Percentiles rank a stretch among this genome's conserved stretches.
These are phyloP conservation scores for Lactarius sp. DNA, from an alignment of 768 basidiomycete species.

Conservation along the genomic window DNA sequence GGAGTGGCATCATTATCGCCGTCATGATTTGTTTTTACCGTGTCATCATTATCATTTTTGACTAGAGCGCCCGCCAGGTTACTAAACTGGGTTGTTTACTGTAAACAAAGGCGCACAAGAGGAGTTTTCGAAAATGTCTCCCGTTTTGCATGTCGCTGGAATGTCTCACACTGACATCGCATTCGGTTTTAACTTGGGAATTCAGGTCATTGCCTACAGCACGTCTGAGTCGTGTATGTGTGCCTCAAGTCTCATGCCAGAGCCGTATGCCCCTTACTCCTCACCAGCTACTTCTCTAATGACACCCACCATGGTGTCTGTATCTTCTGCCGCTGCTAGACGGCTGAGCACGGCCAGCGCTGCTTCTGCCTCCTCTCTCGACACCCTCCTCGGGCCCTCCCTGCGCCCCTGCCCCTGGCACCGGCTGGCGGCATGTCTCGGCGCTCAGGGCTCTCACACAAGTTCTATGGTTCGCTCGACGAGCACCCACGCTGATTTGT, in stretches of 20 bases:
- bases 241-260: not conserved
- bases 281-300: conserved; percentile 64
- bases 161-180: too few species aligned
- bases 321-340: conserved; percentile 64
- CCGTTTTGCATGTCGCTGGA: too few species aligned
- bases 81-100: too few species aligned
- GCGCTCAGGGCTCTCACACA: conserved; percentile 56
- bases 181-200: conserved; percentile 40
- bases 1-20: too few species aligned
- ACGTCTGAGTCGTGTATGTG: conserved; percentile 58
- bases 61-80: too few species aligned
- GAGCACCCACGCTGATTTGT: not conserved
- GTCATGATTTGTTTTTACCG: too few species aligned
- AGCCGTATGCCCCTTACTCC: not conserved
- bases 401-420: conserved; percentile 66
- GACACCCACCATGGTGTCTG: conserved; percentile 65
- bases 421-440: conserved; percentile 43
- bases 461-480: conserved; percentile 46
- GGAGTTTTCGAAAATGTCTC: too few species aligned
- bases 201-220: conserved; percentile 77
- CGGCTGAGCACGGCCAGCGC: conserved; percentile 66
- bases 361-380: conserved; percentile 74
- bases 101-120: too few species aligned
- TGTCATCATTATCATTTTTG: too few species aligned
- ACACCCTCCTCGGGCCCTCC: conserved; percentile 64